Evolutionary conservation across 139 green algal species (phyloP), one percentile per base, ranked within the genome.

Genomic region (Pseudopediastrum boryanum): DNA sequence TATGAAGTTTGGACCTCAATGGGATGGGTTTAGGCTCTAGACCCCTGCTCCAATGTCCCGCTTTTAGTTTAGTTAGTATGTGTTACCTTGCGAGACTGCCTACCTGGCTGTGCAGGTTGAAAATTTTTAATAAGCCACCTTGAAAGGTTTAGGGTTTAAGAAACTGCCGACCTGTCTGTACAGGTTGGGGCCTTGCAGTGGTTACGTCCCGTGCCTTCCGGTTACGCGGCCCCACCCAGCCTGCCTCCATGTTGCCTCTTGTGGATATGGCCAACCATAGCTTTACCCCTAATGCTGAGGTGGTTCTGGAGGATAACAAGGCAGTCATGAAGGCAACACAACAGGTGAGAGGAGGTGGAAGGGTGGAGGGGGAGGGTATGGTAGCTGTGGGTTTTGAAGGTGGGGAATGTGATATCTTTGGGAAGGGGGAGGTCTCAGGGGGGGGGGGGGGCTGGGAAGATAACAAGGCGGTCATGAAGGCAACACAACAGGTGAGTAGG

Each of bases 231-330:
- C 86, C 87, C 8, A 29, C 56, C 0, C 75, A 91, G 2, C 92
- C 91, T n/a, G 89, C 89, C 2, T 71, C 89, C 5, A 80, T 94
- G 85, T 85, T 97, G 63, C 91, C 92, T 0, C 83, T 97, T 0
- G 93, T 97, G 19, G 93, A 94, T 83, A 93, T 97, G 90, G 84
- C 77, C 68, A 97, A 97, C 83, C 93, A 97, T 77, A 85, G 62
- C 25, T 96, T 90, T 66, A 8, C 68, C 0, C 87, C 89, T 33
- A 95, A 94, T 71, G 77, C 48, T 2, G 87, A 90, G 59, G 85
- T 92, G 13, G 69, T 85, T 43, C 84, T 84, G 50, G 62, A 12
- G 25, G 44, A 29, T 3, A 80, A 65, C 29, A 82, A 43, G 4
- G 78, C 88, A 5, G 87, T 52, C 25, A 76, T 91, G 63, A 83